A percentile compares a stretch with the other conserved stretches of the same genome.
These are phyloP conservation scores for Brassica balearica DNA, from an alignment of 441 rosid genomes.

Conservation along the genomic window DNA sequence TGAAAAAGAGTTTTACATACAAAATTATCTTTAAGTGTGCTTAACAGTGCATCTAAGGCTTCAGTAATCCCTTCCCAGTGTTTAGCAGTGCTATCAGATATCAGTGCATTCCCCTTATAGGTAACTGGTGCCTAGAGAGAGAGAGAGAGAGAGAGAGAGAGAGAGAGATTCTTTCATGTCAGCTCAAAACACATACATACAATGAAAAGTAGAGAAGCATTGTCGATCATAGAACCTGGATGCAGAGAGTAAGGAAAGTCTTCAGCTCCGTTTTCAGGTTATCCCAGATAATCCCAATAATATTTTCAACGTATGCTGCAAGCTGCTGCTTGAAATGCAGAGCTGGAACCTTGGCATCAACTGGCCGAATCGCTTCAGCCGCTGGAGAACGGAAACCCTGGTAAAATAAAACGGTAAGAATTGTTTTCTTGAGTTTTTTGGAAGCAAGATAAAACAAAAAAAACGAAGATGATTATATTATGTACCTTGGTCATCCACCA, in stretches of 20 bases:
- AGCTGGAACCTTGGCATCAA: constrained; percentile 93
- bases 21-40: constrained; percentile 74
- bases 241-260: constrained; percentile 70
- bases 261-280: constrained; percentile 83
- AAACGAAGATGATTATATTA: constrained; percentile 24
- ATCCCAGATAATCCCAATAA: constrained; percentile 91
- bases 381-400: constrained; percentile 83
- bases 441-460: neutral
- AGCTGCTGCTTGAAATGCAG: constrained; percentile 94
- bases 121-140: constrained; percentile 68
- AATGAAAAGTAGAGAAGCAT: constrained; percentile 26
- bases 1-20: constrained; percentile 52
- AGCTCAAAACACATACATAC: constrained; percentile 16
- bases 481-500: constrained; percentile 85
- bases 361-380: constrained; percentile 61
- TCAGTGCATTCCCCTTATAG: constrained; percentile 42
- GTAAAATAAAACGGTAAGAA: constrained; percentile 13
- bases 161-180: constrained; percentile 5
- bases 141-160: neutral
- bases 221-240: constrained; percentile 64
- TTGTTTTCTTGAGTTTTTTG: neutral
- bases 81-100: constrained; percentile 38
- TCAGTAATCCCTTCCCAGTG: constrained; percentile 84
- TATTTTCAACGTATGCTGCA: constrained; percentile 87
- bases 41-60: constrained; percentile 70